Base-by-base conservation (phyloP, 2,329 filamentous ascomycete species). In the Xylaria sp. region DNA sequence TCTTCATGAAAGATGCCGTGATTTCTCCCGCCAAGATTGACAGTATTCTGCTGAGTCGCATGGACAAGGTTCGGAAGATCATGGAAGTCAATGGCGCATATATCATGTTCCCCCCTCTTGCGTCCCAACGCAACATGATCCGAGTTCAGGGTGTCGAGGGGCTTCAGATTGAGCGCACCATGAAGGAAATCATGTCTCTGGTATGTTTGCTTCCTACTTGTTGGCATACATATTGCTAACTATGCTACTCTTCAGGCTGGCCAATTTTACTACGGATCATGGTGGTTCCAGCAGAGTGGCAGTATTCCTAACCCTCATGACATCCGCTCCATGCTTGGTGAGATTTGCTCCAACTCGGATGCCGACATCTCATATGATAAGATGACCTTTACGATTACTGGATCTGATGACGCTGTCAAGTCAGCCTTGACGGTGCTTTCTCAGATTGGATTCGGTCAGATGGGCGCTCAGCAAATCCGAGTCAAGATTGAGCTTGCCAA, bases 401-500 rank as follows among this genome's bases (percentile, higher is more conserved):
- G 94, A 18, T 96, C 93, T 11, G 94, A 99, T 72, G 95, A 99
- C 73, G 88, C 92, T 11, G 93, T 97, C 68, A 97, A 97, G 76
- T 88, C 89, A 58, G 94, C 93, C n/a, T 84, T 99, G 78, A 90
- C 87, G 74, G 92, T 97, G 58, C 91, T 99, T 69, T 91, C 93
- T 58, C 90, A 96, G 66, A 89, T 96, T 65, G 88, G 90, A 48
- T 96, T 97, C 70, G 90, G 95, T 61, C 88, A 48, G 90, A 58
- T 59, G 50, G 61, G 61, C n/a, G 39, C 91, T 66, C 96, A 95
- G 70, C 92, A 95, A 73, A 95, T 99, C 73, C 87, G 92, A 59
- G 93, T 99, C 72, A 97, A 97, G 80, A 96, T 99, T 64, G 94
- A 99, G 79, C 87, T 99, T 59, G 94, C 94, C 70, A 97, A 97